A percentile compares a stretch with the other conserved stretches of the same genome.
These are phyloP conservation scores for Coemansia sp. DNA, from an alignment of 192 early-diverging fungal genomes.

Conservation along the genomic window DNA sequence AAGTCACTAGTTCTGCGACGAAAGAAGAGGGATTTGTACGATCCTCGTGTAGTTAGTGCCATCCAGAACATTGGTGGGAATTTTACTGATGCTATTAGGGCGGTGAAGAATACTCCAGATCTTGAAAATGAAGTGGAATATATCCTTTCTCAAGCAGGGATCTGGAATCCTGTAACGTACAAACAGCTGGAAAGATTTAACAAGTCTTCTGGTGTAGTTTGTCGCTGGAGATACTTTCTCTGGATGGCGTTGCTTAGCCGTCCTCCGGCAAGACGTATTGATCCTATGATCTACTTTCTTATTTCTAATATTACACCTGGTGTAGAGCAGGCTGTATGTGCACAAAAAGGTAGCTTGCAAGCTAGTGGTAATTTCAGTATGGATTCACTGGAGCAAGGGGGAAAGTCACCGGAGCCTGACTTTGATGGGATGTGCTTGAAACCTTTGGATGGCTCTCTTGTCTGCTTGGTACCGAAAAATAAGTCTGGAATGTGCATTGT, in stretches of 20 bases:
- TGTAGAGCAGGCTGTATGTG: slow-evolving; percentile 6
- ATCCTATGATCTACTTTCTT: slow-evolving; percentile 34
- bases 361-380: slow-evolving; percentile 11
- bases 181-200: slow-evolving; percentile 11
- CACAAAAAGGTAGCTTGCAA: neutral
- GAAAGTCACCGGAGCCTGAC: neutral
- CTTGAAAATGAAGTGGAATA: slow-evolving; percentile 3
- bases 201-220: slow-evolving; percentile 16
- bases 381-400: slow-evolving; percentile 29
- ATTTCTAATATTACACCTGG: slow-evolving; percentile 14
- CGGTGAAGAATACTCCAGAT: neutral
- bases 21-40: too few species aligned
- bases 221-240: slow-evolving; percentile 40
- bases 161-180: slow-evolving; percentile 18
- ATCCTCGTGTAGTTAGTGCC: neutral
- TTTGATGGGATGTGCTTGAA: neutral
- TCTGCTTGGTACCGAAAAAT: slow-evolving; percentile 9
- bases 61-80: slow-evolving; percentile 11
- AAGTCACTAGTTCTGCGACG: slow-evolving; percentile 3
- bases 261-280: slow-evolving; percentile 25
- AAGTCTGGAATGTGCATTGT: slow-evolving; percentile 14
- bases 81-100: slow-evolving; percentile 3
- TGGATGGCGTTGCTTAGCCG: slow-evolving; percentile 35
- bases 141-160: slow-evolving; percentile 3
- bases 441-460: slow-evolving; percentile 1